A percentile compares a stretch with the other conserved stretches of the same genome.
These are phyloP conservation scores for Apiotrichum sp. DNA, from an alignment of 1,284 basidiomycete genomes.

Conservation along the genomic window DNA sequence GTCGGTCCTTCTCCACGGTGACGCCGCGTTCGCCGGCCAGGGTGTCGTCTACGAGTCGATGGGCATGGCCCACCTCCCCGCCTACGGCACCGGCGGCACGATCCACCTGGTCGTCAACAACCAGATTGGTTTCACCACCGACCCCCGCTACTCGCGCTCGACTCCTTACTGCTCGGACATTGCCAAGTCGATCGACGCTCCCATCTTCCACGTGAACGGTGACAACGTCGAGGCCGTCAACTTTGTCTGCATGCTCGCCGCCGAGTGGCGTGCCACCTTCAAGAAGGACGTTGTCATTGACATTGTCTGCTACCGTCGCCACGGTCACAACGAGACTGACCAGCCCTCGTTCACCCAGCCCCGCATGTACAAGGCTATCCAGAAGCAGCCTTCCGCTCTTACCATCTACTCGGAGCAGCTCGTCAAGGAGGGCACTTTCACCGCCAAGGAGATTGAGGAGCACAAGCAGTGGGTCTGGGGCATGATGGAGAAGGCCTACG, in stretches of 20 bases:
- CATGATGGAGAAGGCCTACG: conserved; percentile 90
- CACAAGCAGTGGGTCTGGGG: conserved; percentile 99
- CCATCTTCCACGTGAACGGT: conserved; percentile 99
- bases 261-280: conserved; percentile 96
- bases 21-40: conserved; percentile 97
- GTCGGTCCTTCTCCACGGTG: conserved; percentile 93
- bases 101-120: conserved; percentile 99
- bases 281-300: conserved; percentile 99
- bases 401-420: conserved; percentile 88
- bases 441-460: conserved; percentile 92
- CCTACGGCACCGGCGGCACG: conserved; percentile 95
- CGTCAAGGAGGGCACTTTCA: conserved; percentile 87
- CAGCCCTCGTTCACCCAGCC: conserved; percentile 99
- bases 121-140: conserved; percentile 99
- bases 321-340: conserved; percentile 99
- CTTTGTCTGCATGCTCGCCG: conserved; percentile 95
- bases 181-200: conserved; percentile 96
- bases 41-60: conserved; percentile 99
- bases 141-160: conserved; percentile 93
- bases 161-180: conserved; percentile 99
- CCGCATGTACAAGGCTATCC: conserved; percentile 96
- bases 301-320: conserved; percentile 96
- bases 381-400: conserved; percentile 86
- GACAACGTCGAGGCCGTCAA: conserved; percentile 98
- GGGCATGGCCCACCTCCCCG: conserved; percentile 93